These are phyloP conservation scores for Manihot esculenta DNA, from an alignment of 441 rosid genomes.

Conservation along the genomic window DNA sequence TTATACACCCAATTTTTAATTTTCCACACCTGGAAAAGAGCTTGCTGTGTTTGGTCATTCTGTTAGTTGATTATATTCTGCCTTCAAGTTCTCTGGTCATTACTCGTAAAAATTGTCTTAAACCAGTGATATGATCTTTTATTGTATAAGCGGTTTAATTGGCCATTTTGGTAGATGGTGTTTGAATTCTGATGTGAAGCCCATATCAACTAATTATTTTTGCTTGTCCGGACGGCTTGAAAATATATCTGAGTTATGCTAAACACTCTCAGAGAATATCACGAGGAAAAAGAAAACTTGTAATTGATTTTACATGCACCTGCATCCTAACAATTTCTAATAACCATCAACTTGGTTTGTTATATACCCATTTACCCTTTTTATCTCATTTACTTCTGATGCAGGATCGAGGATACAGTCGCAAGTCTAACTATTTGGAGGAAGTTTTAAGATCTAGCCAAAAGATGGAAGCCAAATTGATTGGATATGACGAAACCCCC, in stretches of 20 bases:
- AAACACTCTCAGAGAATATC: neutral
- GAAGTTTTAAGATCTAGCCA: constrained; percentile 50
- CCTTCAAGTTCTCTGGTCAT: neutral
- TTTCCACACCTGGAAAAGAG: neutral
- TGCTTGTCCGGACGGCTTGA: constrained; percentile 3
- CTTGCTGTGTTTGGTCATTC: neutral
- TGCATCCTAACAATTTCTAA: neutral
- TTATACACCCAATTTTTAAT: neutral
- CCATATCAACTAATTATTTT: neutral
- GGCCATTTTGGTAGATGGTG: neutral
- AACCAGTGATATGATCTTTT: neutral
- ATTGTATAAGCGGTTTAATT: neutral
- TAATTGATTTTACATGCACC: neutral
- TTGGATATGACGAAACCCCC: constrained; percentile 84
- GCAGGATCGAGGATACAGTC: constrained; percentile 62
- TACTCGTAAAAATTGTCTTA: no score
- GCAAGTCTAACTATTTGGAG: constrained; percentile 54
- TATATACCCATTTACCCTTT: constrained; percentile 5
- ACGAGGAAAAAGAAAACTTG: neutral
- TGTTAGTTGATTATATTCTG: neutral
- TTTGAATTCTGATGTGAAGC: neutral
- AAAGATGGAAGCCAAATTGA: constrained; percentile 65
- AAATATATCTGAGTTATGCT: neutral
- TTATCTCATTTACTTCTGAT: constrained; percentile 22
- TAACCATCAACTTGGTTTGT: neutral